Base-by-base conservation (phyloP, 2,329 filamentous ascomycete species). In the Fusarium sp. region DNA sequence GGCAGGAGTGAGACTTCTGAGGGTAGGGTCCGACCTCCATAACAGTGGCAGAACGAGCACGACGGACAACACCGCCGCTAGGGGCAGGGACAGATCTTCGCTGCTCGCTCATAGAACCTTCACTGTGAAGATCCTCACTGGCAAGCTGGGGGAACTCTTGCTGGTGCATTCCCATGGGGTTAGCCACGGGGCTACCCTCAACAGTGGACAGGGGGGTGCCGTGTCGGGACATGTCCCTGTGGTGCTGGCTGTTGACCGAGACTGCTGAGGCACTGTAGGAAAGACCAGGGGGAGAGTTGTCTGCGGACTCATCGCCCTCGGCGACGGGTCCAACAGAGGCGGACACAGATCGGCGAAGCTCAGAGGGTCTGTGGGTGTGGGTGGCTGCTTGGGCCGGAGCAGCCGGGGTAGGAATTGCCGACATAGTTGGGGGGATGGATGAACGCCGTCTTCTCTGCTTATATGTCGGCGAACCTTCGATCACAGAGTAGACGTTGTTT, bases 391-490 rank as follows among this genome's bases (percentile, higher is more conserved):
- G 88, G 37, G 92, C 89, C 63, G 91, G 90, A 48, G 89, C 88
- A 56, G 90, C 88, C n/a, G 92, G 90, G 59, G 91, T 91, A 73
- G 92, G 90, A 70, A 93, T 92, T 52, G 89, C 90, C 67, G 89
- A 88, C 82, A 95, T 91, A 76, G 93, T 91, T 14, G 94, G 93
- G 27, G 96, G 95, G 73, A 98, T 95, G 48, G 96, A 98, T 39
- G 97, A 98, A 73, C 97, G 93, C 77, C 97, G 92, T 83, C 97
- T 91, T 79, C 97, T 92, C 87, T 98, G 97, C 90, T 99, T 99
- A 87, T 99, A 99, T 41, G 97, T 98, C 14, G 97, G 97, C 31
- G 97, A 99, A 58, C 97, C 97, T 86, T 99, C 97, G 81, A 98
- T 97, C 59, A 98, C 95, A 58, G 95, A 96, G 87, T 97, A 98